A percentile compares a stretch with the other conserved stretches of the same genome.
Evolutionary conservation across 805 yeast genomes (phyloP).

Genomic region (Yamadazyma takamatsuzukensis): DNA sequence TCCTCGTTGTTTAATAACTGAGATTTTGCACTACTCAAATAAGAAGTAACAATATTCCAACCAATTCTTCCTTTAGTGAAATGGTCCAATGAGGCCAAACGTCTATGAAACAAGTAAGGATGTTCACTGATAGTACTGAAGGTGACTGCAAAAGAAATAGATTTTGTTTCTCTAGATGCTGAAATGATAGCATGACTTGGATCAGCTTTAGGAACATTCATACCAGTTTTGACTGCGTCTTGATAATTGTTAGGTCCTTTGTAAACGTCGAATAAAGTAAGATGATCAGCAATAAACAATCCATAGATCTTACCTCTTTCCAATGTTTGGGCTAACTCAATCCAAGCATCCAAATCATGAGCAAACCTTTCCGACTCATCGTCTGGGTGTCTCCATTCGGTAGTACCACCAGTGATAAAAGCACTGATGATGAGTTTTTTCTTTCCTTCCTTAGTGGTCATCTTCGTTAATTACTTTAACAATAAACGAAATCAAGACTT

Average conservation of each 20-base stretch:
- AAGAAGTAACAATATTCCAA: constrained; percentile 47
- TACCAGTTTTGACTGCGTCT: constrained; percentile 30
- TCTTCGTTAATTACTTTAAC: no score
- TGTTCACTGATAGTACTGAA: constrained; percentile 41
- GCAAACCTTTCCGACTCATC: constrained; percentile 26
- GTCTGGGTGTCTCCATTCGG: constrained; percentile 38
- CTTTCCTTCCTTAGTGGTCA: constrained; percentile 10
- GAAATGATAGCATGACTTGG: constrained; percentile 35
- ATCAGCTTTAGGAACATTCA: constrained; percentile 37
- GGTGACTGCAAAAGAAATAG: constrained; percentile 39
- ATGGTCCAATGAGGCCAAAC: constrained; percentile 44
- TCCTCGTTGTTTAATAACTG: constrained; percentile 33
- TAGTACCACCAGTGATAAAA: constrained; percentile 26
- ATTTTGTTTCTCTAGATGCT: constrained; percentile 43
- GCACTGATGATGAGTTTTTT: constrained; percentile 31
- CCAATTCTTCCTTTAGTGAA: constrained; percentile 42
- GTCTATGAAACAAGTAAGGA: constrained; percentile 40
- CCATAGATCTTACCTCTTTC: constrained; percentile 39
- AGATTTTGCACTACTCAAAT: constrained; percentile 40
- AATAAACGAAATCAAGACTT: no score
- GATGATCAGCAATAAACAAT: constrained; percentile 38
- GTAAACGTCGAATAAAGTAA: constrained; percentile 40
- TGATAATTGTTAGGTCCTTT: constrained; percentile 36
- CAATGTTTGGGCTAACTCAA: no score
- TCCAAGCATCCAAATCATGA: no score